Evolutionary conservation across 345 rosid genomes (phyloP), one percentile per base, ranked within the genome.

Genomic region (Salix brachista): DNA sequence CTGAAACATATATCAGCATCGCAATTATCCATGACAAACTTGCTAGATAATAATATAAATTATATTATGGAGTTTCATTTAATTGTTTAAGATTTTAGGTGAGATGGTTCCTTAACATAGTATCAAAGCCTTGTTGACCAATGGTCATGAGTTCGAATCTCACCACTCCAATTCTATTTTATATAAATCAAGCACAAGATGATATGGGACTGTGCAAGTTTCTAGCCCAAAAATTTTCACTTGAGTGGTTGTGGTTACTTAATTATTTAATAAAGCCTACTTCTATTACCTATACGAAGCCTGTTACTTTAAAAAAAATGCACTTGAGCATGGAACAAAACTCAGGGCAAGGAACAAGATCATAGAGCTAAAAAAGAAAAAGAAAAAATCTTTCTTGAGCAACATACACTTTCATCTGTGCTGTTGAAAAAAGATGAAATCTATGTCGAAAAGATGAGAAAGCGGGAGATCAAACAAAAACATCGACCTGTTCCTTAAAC

Each of bases 401-500:
- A 58, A n/a, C 52, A 58, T 13, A 9, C 26, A 58, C 62, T 58
- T 18, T 58, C 62, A 58, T 58, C 14, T n/a, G 23, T 58, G 62
- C 0, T 56, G 26, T 56, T 56, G 6, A 58, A n/a, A 58, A 9
- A 58, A 58, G 62, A 0, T 58, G 28, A 58, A 23, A 1, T n/a
- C 28, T 58, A 1, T 23, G 11, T 17, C 39, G 16, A 65, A 26
- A 13, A 65, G 44, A 60, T 67, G 12, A 68, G 52, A 13, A 52
- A 18, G 6, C 26, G 39, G n/a, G 5, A 28, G 25, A 8, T 73
- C 6, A n/a, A 56, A 58, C 42, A 58, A 25, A 65, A 66, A 18
- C 36, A 5, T 44, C 62, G 19, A 76, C 79, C 79, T 76, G 79
- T 58, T 76, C 79, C 56, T 41, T 76, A 23, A 76, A 76, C 46